Conservation (phyloP, 2,329 filamentous ascomycete genomes). For the Curvularia sp. region DNA sequence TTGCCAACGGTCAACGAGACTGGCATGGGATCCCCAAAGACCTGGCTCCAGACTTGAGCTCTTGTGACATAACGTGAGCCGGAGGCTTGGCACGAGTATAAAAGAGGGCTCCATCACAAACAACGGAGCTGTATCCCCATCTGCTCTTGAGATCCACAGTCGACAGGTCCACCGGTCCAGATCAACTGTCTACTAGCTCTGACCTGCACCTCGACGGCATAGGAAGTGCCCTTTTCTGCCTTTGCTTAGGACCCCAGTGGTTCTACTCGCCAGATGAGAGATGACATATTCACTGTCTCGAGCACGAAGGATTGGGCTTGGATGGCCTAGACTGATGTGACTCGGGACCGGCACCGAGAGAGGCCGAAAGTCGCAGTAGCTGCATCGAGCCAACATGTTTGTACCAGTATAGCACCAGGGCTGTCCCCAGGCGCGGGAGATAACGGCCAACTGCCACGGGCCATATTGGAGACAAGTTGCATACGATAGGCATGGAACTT, state of each 20-base stretch:
- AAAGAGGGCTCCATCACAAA: not conserved
- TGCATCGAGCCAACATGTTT: not conserved
- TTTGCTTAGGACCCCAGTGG: not conserved
- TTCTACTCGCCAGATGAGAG: not conserved
- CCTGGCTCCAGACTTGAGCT: not conserved
- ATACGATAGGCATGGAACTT: conserved; percentile 4
- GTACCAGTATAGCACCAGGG: not conserved
- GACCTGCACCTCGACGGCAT: not conserved
- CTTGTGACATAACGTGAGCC: not conserved
- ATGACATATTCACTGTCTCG: not conserved
- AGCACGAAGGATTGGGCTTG: not conserved
- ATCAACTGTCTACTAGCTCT: not conserved
- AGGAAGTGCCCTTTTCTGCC: not conserved
- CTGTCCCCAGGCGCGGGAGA: conserved; percentile 1
- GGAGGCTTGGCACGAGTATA: conserved; percentile 1
- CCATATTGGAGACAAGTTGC: not conserved
- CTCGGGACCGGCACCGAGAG: not conserved
- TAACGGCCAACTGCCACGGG: not conserved
- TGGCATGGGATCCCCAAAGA: not conserved
- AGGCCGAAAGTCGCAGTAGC: not conserved
- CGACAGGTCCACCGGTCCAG: not conserved
- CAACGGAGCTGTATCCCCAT: not conserved
- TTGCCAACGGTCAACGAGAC: not conserved
- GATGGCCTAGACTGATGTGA: not conserved
- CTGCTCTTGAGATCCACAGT: not conserved